Evolutionary conservation across 495 filamentous ascomycete genomes (phyloP).

Genomic region (Daldinia loculata): DNA sequence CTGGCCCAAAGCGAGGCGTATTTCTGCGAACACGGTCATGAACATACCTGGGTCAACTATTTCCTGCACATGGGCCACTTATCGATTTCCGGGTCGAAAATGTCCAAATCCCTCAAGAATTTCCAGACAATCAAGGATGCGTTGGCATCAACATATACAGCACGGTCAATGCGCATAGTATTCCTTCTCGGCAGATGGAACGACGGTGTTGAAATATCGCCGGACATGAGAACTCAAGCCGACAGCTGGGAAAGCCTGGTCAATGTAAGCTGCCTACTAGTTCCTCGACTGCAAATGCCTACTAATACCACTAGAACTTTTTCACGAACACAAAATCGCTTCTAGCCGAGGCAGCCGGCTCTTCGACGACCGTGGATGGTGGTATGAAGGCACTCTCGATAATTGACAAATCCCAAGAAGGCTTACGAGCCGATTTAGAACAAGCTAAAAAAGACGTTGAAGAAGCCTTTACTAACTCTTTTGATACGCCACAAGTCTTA

Average conservation of each 20-base stretch:
- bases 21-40: slow-evolving; percentile 62
- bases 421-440: slow-evolving; percentile 59
- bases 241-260: slow-evolving; percentile 82
- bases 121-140: slow-evolving; percentile 95
- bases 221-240: slow-evolving; percentile 76
- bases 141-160: slow-evolving; percentile 75
- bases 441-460: slow-evolving; percentile 71
- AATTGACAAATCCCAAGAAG: slow-evolving; percentile 38
- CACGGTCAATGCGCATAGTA: slow-evolving; percentile 82
- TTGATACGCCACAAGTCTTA: slow-evolving; percentile 86
- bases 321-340: slow-evolving; percentile 80
- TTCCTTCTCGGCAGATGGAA: slow-evolving; percentile 91
- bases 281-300: not conserved
- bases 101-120: slow-evolving; percentile 96
- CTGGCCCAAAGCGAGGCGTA: slow-evolving; percentile 94
- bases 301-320: slow-evolving; percentile 70
- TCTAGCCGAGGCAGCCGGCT: slow-evolving; percentile 53
- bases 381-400: slow-evolving; percentile 58
- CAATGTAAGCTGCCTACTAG: slow-evolving; percentile 56
- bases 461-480: slow-evolving; percentile 81
- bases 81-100: slow-evolving; percentile 88
- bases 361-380: slow-evolving; percentile 37
- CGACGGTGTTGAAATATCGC: slow-evolving; percentile 89
- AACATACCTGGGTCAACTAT: slow-evolving; percentile 91
- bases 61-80: slow-evolving; percentile 97